Evolutionary conservation across 192 early-diverging fungal species (phyloP), one percentile per base, ranked within the genome.

Genomic region (Globomyces pollinis-pini): DNA sequence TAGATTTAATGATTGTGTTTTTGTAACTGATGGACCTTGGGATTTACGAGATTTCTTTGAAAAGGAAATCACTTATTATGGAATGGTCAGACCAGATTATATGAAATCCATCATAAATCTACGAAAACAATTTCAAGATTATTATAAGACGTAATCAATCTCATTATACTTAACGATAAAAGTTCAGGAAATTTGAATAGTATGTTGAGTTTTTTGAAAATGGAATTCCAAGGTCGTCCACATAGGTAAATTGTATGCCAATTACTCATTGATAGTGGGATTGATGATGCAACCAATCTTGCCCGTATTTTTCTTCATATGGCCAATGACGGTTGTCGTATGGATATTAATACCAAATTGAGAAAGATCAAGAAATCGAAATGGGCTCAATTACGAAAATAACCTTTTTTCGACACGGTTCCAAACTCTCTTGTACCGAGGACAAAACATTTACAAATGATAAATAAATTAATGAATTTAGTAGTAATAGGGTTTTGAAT

Each of bases 21-120:
- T 75, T 50, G 45, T 72, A 33, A 64, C 61, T 33, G 73, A 79
- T 74, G 29, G 85, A 76, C 15, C 39, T 0, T 91, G 85, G 74
- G 91, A 93, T 60, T 79, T 93, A 38, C 78, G 86, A 6, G 86
- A 91, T 45, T 93, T 93, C 66, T 72, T 93, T n/a, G 63, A 69
- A 18, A 88, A 89, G 59, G 87, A 93, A 67, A 88, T 86, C 53
- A 38, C 51, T 0, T 63, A 74, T 30, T 80, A 78, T 3, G 16
- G 64, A n/a, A 42, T 75, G 29, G 23, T 28, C 28, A 61, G 76
- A 21, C 90, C 90, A 1, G 31, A 54, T 0, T 91, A 86, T 64
- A 81, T 91, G 50, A 50, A 61, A 15, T 28, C 59, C 12, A 89
- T 84, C 63, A 63, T 90, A 5, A 84, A 93, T 51, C 61, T 93